These are phyloP conservation scores for Zygosaccharomyces sapae DNA, from an alignment of 1,139 yeast species.

Conservation along the genomic window DNA sequence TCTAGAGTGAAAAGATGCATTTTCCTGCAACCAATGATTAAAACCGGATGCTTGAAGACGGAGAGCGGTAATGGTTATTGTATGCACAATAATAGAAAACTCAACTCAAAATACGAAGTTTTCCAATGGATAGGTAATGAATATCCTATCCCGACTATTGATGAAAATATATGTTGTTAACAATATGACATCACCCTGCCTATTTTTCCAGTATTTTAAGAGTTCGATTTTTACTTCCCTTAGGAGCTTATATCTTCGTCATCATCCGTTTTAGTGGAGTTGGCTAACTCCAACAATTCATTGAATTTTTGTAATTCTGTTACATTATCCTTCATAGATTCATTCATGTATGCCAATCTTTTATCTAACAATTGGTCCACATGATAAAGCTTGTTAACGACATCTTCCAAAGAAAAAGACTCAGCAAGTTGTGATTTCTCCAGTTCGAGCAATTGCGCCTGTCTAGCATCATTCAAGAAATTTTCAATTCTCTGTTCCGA, in stretches of 20 bases:
- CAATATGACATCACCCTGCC: conserved; percentile 5
- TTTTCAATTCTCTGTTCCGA: conserved; percentile 5
- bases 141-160: conserved; percentile 25
- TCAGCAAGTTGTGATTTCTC: conserved; percentile 16
- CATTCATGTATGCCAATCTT: conserved; percentile 13
- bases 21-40: conserved; percentile 47
- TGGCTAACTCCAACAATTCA: conserved; percentile 7
- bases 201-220: conserved; percentile 12
- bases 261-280: not conserved
- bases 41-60: conserved; percentile 54
- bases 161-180: conserved; percentile 28
- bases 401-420: conserved; percentile 20
- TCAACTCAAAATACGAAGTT: conserved; percentile 79
- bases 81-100: conserved; percentile 64
- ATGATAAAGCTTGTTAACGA: conserved; percentile 19
- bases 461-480: conserved; percentile 7
- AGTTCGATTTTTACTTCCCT: conserved; percentile 9
- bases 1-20: conserved; percentile 72
- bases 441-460: conserved; percentile 11
- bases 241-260: not conserved
- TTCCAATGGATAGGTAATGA: conserved; percentile 57
- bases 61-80: conserved; percentile 65
- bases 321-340: conserved; percentile 7
- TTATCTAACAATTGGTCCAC: conserved; percentile 20
- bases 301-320: conserved; percentile 8